Conservation (phyloP, 202 grass and related monocot species). For the Setaria italica region DNA sequence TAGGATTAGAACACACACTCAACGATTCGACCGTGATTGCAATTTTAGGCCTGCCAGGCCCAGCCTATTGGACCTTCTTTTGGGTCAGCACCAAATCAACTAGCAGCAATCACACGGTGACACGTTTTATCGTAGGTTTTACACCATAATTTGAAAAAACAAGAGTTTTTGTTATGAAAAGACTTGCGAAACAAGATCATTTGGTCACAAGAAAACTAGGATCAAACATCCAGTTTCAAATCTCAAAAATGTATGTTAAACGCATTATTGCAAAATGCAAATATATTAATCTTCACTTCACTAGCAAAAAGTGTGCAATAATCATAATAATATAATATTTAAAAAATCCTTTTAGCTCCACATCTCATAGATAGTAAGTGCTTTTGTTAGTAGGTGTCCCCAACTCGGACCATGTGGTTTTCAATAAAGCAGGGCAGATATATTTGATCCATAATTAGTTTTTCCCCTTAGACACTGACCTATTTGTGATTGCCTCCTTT, state of each 20-base stretch:
- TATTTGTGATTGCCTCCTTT: neutral
- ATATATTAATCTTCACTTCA: neutral
- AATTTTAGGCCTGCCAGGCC: neutral
- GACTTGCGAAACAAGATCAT: neutral
- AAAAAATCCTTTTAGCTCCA: neutral
- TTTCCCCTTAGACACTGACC: neutral
- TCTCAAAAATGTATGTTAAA: neutral
- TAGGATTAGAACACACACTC: no score
- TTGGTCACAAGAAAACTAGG: no score
- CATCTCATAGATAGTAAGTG: neutral
- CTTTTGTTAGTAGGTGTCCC: neutral
- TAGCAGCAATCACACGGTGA: no score
- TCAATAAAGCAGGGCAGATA: neutral
- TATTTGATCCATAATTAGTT: neutral
- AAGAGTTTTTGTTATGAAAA: no score
- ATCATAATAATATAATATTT: neutral
- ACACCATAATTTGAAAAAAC: no score
- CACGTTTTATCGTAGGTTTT: no score
- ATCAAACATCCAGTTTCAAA: no score
- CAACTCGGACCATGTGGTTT: neutral
- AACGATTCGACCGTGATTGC: neutral
- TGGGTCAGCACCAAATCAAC: neutral
- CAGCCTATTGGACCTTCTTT: neutral
- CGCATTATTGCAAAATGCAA: neutral
- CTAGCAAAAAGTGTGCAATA: neutral